Base-by-base conservation (phyloP, 1,284 basidiomycete species). In the Ganoderma boninense region DNA sequence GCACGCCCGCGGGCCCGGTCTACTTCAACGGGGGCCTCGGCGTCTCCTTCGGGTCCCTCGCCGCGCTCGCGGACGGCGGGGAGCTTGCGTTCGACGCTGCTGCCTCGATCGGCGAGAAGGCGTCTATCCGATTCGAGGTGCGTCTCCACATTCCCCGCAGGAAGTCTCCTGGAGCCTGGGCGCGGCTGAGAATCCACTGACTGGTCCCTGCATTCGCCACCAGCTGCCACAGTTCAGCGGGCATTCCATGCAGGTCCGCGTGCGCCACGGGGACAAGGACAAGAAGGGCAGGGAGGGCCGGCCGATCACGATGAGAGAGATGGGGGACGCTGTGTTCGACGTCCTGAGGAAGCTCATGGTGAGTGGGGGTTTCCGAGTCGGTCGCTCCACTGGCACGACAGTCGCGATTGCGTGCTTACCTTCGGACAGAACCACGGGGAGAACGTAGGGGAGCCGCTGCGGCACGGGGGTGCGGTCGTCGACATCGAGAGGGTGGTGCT, bases 51-150 rank as follows among this genome's bases (percentile, higher is more conserved):
- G 29, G 10, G 8, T 20, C 23, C 5, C 60, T 62, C 38, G 60
- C 32, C n/a, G 4, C 49, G 8, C 46, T 62, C 23, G n/a, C 13
- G 7, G 7, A 56, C 40, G 60, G 66, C 23, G 26, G 20, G 11
- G 38, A 10, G 2, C 66, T 18, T 4, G 66, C 66, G 14, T 68
- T 68, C 62, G 46, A 43, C 23, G 11, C 23, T 13, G 26, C 11
- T 2, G 46, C 66, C 1, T 57, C 52, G n/a, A 54, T 68, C 42
- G 66, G 66, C 8, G 52, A 18, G 42, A 68, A 64, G 29, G 49
- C 62, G 11, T 63, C 62, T 20, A 38, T 68, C 38, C 66, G 62
- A 1, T 68, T 29, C 2, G 26, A 29, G 26, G 26, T 29, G 26
- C 26, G 26, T n/a, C n/a, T n/a, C n/a, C n/a, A n/a, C n/a, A n/a